A percentile compares a stretch with the other conserved stretches of the same genome.
phyloP scores from a whole-genome alignment of 305 asterid species.

The Striga hermonthica region DNA sequence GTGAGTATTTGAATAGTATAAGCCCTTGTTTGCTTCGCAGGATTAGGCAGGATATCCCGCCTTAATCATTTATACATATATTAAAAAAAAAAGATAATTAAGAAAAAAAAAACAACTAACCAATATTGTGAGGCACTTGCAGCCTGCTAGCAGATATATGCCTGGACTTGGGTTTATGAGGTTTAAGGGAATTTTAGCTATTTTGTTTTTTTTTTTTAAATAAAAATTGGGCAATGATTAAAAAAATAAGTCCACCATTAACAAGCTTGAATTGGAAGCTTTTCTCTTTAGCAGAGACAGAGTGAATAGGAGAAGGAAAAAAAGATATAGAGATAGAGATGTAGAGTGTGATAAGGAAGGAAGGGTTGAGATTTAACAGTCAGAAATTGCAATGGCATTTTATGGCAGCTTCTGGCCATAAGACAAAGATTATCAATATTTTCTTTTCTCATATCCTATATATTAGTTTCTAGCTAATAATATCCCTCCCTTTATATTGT shows the following conservation, averaged over 20 bases:
- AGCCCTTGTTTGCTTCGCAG: too few species aligned
- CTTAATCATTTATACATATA: too few species aligned
- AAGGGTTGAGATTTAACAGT: slow-evolving; percentile 96
- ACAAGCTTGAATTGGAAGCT: slow-evolving; percentile 32
- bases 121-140: slow-evolving; percentile 29
- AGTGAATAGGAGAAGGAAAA: slow-evolving; percentile 24
- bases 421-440: slow-evolving; percentile 36
- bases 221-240: slow-evolving; percentile 26
- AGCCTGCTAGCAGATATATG: slow-evolving; percentile 31
- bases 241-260: slow-evolving; percentile 34
- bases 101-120: slow-evolving; percentile 6
- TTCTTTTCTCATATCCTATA: too few species aligned
- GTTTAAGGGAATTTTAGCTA: neutral
- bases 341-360: slow-evolving; percentile 86
- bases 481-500: too few species aligned
- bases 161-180: slow-evolving; percentile 32
- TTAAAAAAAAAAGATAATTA: neutral
- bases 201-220: neutral
- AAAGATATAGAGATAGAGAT: slow-evolving; percentile 39
- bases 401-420: slow-evolving; percentile 56
- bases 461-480: too few species aligned
- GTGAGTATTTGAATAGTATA: too few species aligned
- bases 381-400: slow-evolving; percentile 61
- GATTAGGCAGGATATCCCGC: too few species aligned
- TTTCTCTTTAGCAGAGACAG: slow-evolving; percentile 20